Evolutionary conservation across 169 alveolate species (phyloP).

Genomic region (Plasmodium fragile): DNA sequence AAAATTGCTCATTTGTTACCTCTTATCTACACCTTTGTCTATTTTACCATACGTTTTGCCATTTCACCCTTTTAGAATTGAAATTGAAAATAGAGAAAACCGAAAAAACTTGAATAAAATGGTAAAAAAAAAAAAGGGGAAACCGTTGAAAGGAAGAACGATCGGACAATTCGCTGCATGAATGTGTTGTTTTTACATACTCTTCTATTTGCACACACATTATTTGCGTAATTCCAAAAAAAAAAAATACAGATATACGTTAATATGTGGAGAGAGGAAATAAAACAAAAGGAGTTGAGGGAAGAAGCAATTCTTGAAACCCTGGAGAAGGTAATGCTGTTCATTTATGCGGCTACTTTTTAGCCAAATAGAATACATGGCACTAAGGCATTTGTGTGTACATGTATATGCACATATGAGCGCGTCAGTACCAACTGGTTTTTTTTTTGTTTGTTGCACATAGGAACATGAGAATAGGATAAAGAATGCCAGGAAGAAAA

Average conservation of each 20-base stretch:
- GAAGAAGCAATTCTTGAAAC: slow-evolving; percentile 59
- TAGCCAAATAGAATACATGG: background rate
- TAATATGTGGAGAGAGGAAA: slow-evolving; percentile 69
- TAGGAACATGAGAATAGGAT: slow-evolving; percentile 73
- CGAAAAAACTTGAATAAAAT: slow-evolving; percentile 52
- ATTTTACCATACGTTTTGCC: background rate
- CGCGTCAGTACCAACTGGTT: background rate
- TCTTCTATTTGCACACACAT: background rate
- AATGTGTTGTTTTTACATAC: background rate
- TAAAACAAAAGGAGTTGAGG: slow-evolving; percentile 39
- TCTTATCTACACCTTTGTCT: background rate
- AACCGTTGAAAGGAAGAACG: background rate
- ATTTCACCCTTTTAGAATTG: slow-evolving; percentile 33
- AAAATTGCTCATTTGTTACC: background rate
- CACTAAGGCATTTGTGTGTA: background rate
- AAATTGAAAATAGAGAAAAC: slow-evolving; percentile 69
- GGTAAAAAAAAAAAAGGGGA: slow-evolving; percentile 21
- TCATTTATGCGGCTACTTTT: background rate
- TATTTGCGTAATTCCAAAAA: slow-evolving; percentile 3
- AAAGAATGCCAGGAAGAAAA: slow-evolving; percentile 14
- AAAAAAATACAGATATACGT: slow-evolving; percentile 33
- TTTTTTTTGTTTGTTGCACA: background rate
- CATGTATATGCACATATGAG: background rate
- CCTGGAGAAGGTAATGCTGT: slow-evolving; percentile 50
- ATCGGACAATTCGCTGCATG: background rate